Evolutionary conservation across 495 filamentous ascomycete species (phyloP).

Genomic region (Zalerion maritima): DNA sequence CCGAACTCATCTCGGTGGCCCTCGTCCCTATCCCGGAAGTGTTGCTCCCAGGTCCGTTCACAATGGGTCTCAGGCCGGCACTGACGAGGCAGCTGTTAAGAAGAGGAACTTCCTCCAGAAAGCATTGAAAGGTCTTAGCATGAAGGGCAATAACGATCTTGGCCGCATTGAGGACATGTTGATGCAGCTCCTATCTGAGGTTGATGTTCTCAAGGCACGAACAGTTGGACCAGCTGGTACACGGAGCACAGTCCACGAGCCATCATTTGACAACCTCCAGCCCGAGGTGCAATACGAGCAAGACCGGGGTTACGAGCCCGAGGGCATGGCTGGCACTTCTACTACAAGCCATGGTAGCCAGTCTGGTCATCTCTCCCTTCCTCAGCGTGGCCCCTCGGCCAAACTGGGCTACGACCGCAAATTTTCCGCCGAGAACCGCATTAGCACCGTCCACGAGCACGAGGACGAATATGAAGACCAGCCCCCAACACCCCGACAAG

Average conservation of each 20-base stretch:
- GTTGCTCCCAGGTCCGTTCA: conserved; percentile 40
- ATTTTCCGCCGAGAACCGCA: conserved; percentile 57
- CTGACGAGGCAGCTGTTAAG: conserved; percentile 64
- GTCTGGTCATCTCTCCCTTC: conserved; percentile 61
- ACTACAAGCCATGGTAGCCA: conserved; percentile 53
- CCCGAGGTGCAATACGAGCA: conserved; percentile 41
- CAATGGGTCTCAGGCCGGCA: conserved; percentile 44
- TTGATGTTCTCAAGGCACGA: conserved; percentile 70
- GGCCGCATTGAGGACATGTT: conserved; percentile 92
- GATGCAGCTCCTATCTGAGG: conserved; percentile 76
- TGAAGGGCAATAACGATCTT: conserved; percentile 77
- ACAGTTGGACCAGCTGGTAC: conserved; percentile 21
- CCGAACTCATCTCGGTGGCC: conserved; percentile 70
- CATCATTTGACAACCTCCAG: conserved; percentile 40
- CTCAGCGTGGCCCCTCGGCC: conserved; percentile 43
- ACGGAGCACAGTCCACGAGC: conserved; percentile 23
- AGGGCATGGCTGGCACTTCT: conserved; percentile 62
- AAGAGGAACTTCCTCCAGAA: conserved; percentile 81
- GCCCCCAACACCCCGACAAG: conserved; percentile 29
- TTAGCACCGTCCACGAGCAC: conserved; percentile 80
- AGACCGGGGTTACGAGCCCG: conserved; percentile 66
- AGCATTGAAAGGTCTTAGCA: conserved; percentile 74
- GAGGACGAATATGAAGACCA: conserved; percentile 51
- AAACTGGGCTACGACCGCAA: conserved; percentile 47
- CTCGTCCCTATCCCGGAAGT: conserved; percentile 65